Conservation (phyloP, 805 yeast species). For the Starmera caribaea region DNA sequence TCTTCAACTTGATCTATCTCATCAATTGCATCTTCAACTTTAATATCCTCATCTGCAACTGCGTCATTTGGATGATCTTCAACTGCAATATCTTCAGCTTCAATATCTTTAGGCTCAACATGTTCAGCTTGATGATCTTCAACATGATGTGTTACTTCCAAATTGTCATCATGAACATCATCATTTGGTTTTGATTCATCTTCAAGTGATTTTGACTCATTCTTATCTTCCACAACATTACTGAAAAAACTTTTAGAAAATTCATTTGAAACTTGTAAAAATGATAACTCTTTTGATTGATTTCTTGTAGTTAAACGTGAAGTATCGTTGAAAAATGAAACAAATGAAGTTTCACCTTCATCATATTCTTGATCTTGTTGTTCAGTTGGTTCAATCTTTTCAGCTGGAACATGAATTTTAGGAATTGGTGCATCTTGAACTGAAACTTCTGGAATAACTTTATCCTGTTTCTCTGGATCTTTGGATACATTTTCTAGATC, state of each 20-base stretch:
- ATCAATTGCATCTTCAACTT: neutral
- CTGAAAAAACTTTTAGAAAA: conserved; percentile 5
- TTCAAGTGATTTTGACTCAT: neutral
- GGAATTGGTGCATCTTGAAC: neutral
- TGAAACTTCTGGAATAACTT: neutral
- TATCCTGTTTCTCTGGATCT: neutral
- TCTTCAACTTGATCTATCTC: neutral
- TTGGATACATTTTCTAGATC: neutral
- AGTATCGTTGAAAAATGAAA: conserved; percentile 9
- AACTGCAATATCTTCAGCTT: neutral
- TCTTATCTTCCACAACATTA: neutral
- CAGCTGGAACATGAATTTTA: neutral
- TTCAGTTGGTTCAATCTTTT: neutral
- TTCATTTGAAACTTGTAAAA: conserved; percentile 9
- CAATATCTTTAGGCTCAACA: neutral
- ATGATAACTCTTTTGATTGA: conserved; percentile 1
- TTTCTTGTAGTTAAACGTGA: neutral
- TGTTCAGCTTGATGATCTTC: neutral
- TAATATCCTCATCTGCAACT: neutral
- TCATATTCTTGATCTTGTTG: neutral
- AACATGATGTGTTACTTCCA: neutral
- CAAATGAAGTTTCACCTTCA: conserved; percentile 7
- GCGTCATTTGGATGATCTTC: neutral
- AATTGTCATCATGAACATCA: neutral
- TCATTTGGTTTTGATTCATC: conserved; percentile 1